Evolutionary conservation across 306 rosid genomes (phyloP), one percentile per base, ranked within the genome.

Genomic region (Gastrolobium villosum): DNA sequence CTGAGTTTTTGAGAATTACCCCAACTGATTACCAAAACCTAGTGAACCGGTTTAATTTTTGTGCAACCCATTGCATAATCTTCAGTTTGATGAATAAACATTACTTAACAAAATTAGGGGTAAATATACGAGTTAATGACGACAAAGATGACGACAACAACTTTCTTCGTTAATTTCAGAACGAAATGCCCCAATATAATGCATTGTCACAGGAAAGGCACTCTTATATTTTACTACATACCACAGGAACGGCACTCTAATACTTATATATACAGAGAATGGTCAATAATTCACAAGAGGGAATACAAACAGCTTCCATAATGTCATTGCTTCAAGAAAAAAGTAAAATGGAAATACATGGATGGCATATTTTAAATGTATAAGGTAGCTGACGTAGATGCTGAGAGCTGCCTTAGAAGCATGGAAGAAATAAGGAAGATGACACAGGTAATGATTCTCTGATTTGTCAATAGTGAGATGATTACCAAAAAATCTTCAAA

Each of bases 201-300:
- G 78, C 45, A 64, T n/a, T n/a, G n/a, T 32, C 56, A 15, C 10
- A 50, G 14, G 14, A 79, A 31, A 6, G 57, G n/a, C 44, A 73
- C 60, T 54, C 35, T 36, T 32, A 20, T 64, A 14, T 4, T 55
- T 65, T 20, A 20, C 26, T 20, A 20, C 26, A 20, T 20, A 20
- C 0, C 56, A 15, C 9, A 50, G 10, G 14, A 79, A 31, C 6
- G 57, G n/a, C 44, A 73, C 60, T 54, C 35, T 36, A 43, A 20
- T 64, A 14, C 6, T 55, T 65, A 20, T 50, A 72, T 40, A 54
- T 53, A 55, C 45, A 53, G 39, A 65, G 64, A 50, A 66, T 39
- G 34, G 20, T 20, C 32, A 35, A 57, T 36, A 65, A 62, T 39
- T 56, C 50, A 32, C 39, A 20, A 44, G 61, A 57, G 30, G 4